A percentile compares a stretch with the other conserved stretches of the same genome.
Evolutionary conservation across 2,329 filamentous ascomycete genomes (phyloP).

Genomic region (Colletotrichum zoysiae): DNA sequence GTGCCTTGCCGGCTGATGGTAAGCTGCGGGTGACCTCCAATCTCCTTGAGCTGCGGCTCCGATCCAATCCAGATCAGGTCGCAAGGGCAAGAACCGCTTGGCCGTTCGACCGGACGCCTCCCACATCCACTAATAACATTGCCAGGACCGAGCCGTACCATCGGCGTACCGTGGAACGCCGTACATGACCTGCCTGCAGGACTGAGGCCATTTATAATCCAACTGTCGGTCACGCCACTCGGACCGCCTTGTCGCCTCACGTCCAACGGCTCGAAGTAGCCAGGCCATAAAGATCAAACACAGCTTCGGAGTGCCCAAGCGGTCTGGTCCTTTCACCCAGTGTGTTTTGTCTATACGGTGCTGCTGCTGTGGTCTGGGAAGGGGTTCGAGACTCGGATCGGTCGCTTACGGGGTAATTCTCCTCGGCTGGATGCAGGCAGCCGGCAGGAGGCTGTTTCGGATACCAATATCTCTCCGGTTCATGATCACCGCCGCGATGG

Average conservation of each 20-base stretch:
- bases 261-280: background rate
- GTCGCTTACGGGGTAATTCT: background rate
- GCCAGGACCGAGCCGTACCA: background rate
- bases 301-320: background rate
- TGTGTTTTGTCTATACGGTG: no score
- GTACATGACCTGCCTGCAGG: background rate
- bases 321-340: background rate
- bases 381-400: background rate
- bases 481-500: background rate
- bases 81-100: constrained; percentile 2
- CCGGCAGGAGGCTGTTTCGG: background rate
- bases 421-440: background rate
- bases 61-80: background rate
- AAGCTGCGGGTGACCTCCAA: background rate
- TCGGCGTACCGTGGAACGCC: constrained; percentile 8
- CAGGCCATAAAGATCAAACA: background rate
- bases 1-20: background rate
- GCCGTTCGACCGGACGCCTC: background rate
- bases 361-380: background rate
- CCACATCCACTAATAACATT: background rate
- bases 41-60: constrained; percentile 8
- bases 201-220: background rate
- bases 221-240: background rate
- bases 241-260: background rate
- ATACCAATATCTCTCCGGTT: background rate